Percentiles rank a stretch among this genome's conserved stretches.
phyloP scores from a whole-genome alignment of 2,329 filamentous ascomycete species.

The Catunica adiposa region DNA sequence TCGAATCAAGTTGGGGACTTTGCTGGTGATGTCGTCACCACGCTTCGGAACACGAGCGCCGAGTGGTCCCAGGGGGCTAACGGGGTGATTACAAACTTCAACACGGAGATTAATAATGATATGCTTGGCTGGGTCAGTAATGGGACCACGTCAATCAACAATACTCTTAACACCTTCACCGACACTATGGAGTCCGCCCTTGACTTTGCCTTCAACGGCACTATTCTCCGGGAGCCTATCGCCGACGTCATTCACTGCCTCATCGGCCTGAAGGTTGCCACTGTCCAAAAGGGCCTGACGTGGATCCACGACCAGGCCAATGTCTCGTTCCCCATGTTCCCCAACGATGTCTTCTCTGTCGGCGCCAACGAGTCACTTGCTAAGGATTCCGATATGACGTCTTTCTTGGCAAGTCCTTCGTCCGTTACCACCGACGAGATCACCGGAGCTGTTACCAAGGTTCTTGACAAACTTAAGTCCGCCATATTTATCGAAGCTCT shows the following conservation, averaged over 20 bases:
- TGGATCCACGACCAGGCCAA: slow-evolving; percentile 85
- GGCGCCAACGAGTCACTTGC: slow-evolving; percentile 49
- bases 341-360: slow-evolving; percentile 66
- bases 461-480: slow-evolving; percentile 49
- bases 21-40: slow-evolving; percentile 57
- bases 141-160: slow-evolving; percentile 65
- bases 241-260: slow-evolving; percentile 69
- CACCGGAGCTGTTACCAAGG: slow-evolving; percentile 53
- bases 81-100: slow-evolving; percentile 50
- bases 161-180: slow-evolving; percentile 70
- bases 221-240: slow-evolving; percentile 62
- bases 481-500: slow-evolving; percentile 62
- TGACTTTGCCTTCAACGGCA: slow-evolving; percentile 64
- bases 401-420: slow-evolving; percentile 63
- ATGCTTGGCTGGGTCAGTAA: slow-evolving; percentile 77
- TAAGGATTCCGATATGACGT: slow-evolving; percentile 42
- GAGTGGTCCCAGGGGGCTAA: slow-evolving; percentile 68
- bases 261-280: slow-evolving; percentile 71
- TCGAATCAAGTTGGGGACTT: slow-evolving; percentile 62
- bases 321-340: slow-evolving; percentile 61
- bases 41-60: slow-evolving; percentile 55
- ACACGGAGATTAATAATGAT: slow-evolving; percentile 64
- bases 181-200: slow-evolving; percentile 59
- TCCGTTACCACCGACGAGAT: slow-evolving; percentile 66
- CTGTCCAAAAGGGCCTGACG: slow-evolving; percentile 73